Evolutionary conservation across 495 filamentous ascomycete genomes (phyloP).

Genomic region (Cercophora samala): DNA sequence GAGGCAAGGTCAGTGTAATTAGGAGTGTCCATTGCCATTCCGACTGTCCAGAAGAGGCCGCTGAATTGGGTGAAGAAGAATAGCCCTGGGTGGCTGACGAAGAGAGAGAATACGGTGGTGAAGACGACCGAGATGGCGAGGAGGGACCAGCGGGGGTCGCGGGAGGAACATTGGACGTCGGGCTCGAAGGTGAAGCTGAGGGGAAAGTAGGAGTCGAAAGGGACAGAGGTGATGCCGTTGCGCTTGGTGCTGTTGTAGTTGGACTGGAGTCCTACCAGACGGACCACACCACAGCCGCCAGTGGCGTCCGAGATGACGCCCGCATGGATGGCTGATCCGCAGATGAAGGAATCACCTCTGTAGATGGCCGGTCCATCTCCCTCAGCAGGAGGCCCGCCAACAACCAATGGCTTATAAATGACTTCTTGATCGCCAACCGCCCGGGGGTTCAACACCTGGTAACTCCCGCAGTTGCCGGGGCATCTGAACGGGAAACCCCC

Average conservation of each 20-base stretch:
- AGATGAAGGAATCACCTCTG: constrained; percentile 80
- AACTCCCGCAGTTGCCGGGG: constrained; percentile 67
- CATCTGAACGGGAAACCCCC: constrained; percentile 72
- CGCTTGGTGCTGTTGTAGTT: constrained; percentile 18
- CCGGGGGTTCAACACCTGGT: constrained; percentile 64
- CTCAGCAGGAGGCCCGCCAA: constrained; percentile 64
- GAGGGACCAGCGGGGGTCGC: constrained; percentile 37
- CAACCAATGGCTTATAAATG: constrained; percentile 65
- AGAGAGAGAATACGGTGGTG: constrained; percentile 62
- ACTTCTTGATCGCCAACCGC: constrained; percentile 72
- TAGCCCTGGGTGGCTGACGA: constrained; percentile 63
- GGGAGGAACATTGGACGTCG: constrained; percentile 47
- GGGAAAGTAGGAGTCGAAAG: constrained; percentile 45
- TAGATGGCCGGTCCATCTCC: constrained; percentile 54
- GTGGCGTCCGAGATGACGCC: constrained; percentile 63
- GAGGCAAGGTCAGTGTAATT: constrained; percentile 42
- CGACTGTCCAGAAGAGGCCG: constrained; percentile 73
- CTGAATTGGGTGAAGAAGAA: constrained; percentile 70
- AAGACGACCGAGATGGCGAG: constrained; percentile 69
- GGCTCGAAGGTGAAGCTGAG: constrained; percentile 64
- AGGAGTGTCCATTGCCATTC: constrained; percentile 73
- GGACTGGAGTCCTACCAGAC: constrained; percentile 13
- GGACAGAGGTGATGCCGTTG: constrained; percentile 24
- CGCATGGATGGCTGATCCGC: constrained; percentile 74
- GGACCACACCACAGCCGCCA: constrained; percentile 61